These are phyloP conservation scores for Mallotus japonicus DNA, from an alignment of 441 rosid genomes.

Conservation along the genomic window DNA sequence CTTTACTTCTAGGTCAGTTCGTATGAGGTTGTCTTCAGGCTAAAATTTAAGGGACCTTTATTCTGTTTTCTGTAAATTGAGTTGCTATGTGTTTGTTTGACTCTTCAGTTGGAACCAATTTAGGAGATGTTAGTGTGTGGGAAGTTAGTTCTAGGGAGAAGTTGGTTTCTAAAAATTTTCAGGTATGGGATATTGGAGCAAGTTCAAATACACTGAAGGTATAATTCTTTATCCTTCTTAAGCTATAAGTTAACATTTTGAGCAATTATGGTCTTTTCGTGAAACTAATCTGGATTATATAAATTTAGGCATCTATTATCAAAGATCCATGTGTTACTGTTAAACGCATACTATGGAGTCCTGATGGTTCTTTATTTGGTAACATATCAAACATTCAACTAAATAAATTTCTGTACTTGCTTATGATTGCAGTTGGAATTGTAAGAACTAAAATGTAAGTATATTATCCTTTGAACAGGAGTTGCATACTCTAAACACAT, in stretches of 20 bases:
- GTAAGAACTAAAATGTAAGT: neutral
- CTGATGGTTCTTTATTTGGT: constrained; percentile 85
- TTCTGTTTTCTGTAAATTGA: neutral
- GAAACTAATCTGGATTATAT: constrained; percentile 9
- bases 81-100: constrained; percentile 21
- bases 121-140: constrained; percentile 73
- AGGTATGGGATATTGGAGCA: constrained; percentile 65
- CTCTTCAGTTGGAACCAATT: constrained; percentile 67
- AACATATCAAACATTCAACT: neutral
- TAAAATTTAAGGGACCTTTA: constrained; percentile 15
- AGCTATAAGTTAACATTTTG: constrained; percentile 9
- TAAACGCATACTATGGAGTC: constrained; percentile 82
- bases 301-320: constrained; percentile 53
- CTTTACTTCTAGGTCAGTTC: constrained; percentile 65
- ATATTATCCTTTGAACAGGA: constrained; percentile 41
- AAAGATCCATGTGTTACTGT: constrained; percentile 58
- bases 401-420: neutral
- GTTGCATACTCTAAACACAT: constrained; percentile 81
- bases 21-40: constrained; percentile 1
- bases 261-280: constrained; percentile 6
- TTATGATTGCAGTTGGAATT: constrained; percentile 1
- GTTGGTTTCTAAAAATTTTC: constrained; percentile 54
- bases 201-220: constrained; percentile 70
- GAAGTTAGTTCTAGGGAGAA: constrained; percentile 65
- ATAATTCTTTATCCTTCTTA: constrained; percentile 17